Conservation (phyloP, 345 rosid species). For the Eutrema heterophyllum region DNA sequence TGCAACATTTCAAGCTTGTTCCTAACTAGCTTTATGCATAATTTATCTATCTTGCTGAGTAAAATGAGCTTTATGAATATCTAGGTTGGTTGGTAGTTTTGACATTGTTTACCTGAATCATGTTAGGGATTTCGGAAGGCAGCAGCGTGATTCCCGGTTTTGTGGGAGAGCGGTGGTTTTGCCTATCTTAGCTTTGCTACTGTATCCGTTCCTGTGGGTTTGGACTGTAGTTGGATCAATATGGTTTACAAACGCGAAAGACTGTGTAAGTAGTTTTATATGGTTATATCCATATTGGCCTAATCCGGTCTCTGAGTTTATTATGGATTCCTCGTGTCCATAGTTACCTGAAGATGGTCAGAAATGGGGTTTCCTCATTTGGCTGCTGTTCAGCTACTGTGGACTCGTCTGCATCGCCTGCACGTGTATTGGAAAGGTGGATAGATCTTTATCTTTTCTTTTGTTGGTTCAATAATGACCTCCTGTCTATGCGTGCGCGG, state of each 20-base stretch:
- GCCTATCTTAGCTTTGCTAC: slow-evolving; percentile 53
- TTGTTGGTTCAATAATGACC: not conserved
- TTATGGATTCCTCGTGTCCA: not conserved
- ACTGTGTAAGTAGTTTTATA: slow-evolving; percentile 55
- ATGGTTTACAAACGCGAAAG: slow-evolving; percentile 65
- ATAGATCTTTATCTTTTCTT: not conserved
- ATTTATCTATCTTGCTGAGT: slow-evolving; percentile 3
- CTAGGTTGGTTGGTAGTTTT: too few species aligned
- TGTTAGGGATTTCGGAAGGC: slow-evolving; percentile 96
- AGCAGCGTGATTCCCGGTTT: slow-evolving; percentile 84
- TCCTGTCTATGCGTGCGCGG: not conserved
- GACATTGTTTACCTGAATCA: too few species aligned
- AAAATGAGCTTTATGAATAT: too few species aligned
- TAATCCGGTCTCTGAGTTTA: not conserved
- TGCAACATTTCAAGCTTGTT: not conserved
- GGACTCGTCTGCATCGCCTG: slow-evolving; percentile 68
- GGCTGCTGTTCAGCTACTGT: slow-evolving; percentile 81
- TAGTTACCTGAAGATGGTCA: too few species aligned
- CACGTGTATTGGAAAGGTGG: slow-evolving; percentile 65
- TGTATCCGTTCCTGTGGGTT: slow-evolving; percentile 83
- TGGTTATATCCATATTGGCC: not conserved
- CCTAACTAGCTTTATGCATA: not conserved
- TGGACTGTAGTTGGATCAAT: slow-evolving; percentile 82
- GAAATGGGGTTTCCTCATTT: slow-evolving; percentile 91
- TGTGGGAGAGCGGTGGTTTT: slow-evolving; percentile 74